Percentiles rank a stretch among this genome's conserved stretches.
Conservation (phyloP, 306 rosid species). For the Alnus glutinosa region DNA sequence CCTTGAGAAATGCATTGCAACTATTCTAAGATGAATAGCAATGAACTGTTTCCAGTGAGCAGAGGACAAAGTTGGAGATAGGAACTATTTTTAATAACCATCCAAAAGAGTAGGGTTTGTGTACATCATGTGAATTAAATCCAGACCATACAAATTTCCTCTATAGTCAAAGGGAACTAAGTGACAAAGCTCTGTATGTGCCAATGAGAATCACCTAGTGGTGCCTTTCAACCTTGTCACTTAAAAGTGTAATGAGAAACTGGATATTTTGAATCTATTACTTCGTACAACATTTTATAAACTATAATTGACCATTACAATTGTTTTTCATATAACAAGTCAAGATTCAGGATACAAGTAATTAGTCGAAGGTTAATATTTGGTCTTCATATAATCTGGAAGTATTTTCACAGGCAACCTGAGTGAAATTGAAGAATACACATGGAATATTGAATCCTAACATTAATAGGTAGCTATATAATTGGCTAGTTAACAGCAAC, state of each 20-base stretch:
- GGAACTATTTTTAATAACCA: not conserved
- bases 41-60: too few species aligned
- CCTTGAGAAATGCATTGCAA: not conserved
- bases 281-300: not conserved
- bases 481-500: not conserved
- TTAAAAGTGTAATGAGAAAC: not conserved
- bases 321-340: not conserved
- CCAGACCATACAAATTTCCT: not conserved
- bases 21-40: not conserved
- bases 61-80: not conserved
- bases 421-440: not conserved
- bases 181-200: not conserved
- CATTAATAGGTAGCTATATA: not conserved
- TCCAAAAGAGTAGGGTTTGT: not conserved
- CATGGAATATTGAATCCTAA: not conserved
- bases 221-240: not conserved
- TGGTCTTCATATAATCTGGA: not conserved
- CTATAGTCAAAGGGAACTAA: not conserved
- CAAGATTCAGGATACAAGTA: not conserved
- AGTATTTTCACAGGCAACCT: not conserved
- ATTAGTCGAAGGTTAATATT: not conserved
- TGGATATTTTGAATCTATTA: not conserved
- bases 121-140: not conserved
- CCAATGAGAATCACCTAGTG: constrained; percentile 2
- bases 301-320: not conserved